A percentile compares a stretch with the other conserved stretches of the same genome.
phyloP scores from a whole-genome alignment of 192 early-diverging fungal species.

The Powellomyces hirtus region DNA sequence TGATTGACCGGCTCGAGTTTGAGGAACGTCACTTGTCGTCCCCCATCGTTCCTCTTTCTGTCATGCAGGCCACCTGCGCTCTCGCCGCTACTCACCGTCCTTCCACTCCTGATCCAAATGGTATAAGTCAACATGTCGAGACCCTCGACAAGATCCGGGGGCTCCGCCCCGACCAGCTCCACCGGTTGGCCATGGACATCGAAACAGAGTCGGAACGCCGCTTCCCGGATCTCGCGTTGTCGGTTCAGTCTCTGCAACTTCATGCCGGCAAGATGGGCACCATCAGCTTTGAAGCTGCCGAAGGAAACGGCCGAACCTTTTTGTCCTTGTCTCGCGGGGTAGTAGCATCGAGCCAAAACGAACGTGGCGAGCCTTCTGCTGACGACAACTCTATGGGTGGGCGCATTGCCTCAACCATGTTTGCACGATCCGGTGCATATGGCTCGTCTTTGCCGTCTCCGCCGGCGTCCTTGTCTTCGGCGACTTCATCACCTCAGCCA shows the following conservation, averaged over 20 bases:
- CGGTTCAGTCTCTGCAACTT: conserved; percentile 1
- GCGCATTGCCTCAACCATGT: no score
- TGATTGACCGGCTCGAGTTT: not conserved
- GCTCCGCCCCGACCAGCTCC: not conserved
- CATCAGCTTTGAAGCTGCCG: not conserved
- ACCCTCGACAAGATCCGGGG: conserved; percentile 1
- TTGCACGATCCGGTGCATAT: no score
- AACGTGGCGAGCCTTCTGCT: no score
- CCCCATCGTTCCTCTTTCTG: not conserved
- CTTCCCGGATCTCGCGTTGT: conserved; percentile 21
- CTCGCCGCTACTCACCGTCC: not conserved
- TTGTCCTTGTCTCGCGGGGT: conserved; percentile 13
- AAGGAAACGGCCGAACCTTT: conserved; percentile 11
- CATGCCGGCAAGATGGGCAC: not conserved
- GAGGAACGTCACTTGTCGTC: not conserved
- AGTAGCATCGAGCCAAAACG: no score
- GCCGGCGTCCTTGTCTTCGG: no score
- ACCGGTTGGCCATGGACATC: conserved; percentile 13
- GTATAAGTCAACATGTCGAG: not conserved
- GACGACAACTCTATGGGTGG: no score
- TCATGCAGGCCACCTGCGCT: conserved; percentile 12
- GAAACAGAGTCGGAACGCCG: conserved; percentile 21
- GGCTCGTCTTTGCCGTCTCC: no score
- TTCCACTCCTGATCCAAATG: not conserved
- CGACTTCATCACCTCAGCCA: no score